phyloP scores from a whole-genome alignment of 495 filamentous ascomycete species.

The Copromyces sp. region DNA sequence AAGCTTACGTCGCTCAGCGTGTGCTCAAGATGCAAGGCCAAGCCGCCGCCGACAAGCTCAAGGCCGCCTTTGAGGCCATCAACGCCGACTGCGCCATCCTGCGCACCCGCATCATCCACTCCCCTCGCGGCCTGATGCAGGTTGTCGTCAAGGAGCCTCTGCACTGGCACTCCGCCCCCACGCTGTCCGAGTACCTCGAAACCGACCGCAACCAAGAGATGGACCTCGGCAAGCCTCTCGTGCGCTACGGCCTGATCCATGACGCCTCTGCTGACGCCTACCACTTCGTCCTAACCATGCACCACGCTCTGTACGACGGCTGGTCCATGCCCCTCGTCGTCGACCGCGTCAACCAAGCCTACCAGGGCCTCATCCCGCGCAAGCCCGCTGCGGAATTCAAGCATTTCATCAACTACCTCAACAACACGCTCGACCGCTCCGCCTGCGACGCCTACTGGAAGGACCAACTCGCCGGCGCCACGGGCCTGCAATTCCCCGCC shows the following conservation, averaged over 20 bases:
- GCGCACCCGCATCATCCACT: slow-evolving; percentile 50
- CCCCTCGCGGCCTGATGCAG: slow-evolving; percentile 44
- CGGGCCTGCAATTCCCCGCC: slow-evolving; percentile 46
- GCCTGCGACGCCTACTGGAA: slow-evolving; percentile 31
- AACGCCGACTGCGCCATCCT: slow-evolving; percentile 41
- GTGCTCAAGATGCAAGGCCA: slow-evolving; percentile 25
- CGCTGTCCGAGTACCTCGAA: slow-evolving; percentile 38
- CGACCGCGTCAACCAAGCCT: slow-evolving; percentile 38
- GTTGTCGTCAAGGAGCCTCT: slow-evolving; percentile 44
- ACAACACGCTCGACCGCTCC: slow-evolving; percentile 21
- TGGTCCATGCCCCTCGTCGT: slow-evolving; percentile 52
- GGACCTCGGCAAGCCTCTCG: slow-evolving; percentile 44
- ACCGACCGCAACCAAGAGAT: slow-evolving; percentile 34
- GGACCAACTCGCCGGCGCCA: slow-evolving; percentile 38
- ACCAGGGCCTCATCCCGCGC: slow-evolving; percentile 23
- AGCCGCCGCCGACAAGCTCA: slow-evolving; percentile 29
- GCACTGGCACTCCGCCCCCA: slow-evolving; percentile 33
- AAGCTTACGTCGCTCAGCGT: slow-evolving; percentile 48
- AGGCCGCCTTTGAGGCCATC: slow-evolving; percentile 41
- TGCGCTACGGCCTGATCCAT: slow-evolving; percentile 43
- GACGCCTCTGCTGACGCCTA: slow-evolving; percentile 15
- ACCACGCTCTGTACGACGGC: slow-evolving; percentile 61
- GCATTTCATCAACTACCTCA: slow-evolving; percentile 34
- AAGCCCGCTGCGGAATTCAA: slow-evolving; percentile 38
- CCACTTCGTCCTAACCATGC: slow-evolving; percentile 51